Conservation (phyloP, 768 basidiomycete genomes). For the Strobilomyces echinocephalus region DNA sequence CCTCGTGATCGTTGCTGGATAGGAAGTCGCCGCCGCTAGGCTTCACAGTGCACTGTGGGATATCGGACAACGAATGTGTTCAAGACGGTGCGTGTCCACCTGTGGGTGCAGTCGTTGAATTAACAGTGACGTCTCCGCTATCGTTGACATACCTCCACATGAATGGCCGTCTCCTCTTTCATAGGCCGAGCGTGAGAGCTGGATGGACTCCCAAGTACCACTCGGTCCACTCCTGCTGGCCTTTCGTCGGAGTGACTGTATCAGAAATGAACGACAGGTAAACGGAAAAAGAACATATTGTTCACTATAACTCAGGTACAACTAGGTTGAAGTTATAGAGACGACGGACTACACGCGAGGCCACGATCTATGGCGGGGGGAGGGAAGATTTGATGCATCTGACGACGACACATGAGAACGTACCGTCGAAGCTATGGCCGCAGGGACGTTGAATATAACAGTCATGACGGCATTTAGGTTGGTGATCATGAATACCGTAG, state of each 20-base stretch:
- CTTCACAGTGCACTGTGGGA: conserved; percentile 21
- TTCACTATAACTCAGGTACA: conserved; percentile 30
- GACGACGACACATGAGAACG: conserved; percentile 12
- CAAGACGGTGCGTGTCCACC: conserved; percentile 29
- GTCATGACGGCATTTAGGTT: conserved; percentile 65
- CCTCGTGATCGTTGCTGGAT: conserved; percentile 21
- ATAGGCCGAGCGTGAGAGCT: conserved; percentile 14
- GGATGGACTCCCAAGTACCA: conserved; percentile 12
- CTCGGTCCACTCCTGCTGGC: conserved; percentile 10
- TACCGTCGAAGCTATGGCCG: conserved; percentile 51
- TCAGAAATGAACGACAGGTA: background rate
- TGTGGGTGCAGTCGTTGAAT: conserved; percentile 6
- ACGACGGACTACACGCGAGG: conserved; percentile 56
- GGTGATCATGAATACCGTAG: conserved; percentile 58
- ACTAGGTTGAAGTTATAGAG: conserved; percentile 44
- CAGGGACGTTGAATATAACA: conserved; percentile 62
- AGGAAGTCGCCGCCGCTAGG: conserved; percentile 21
- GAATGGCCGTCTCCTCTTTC: conserved; percentile 23
- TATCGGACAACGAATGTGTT: conserved; percentile 22
- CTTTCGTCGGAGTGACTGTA: conserved; percentile 19
- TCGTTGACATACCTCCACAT: conserved; percentile 31
- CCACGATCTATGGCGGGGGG: conserved; percentile 44
- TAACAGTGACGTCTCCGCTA: background rate
- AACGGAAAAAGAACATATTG: background rate
- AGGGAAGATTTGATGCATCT: background rate